Conservation (phyloP, 208 protist species). For the Leishmania aethiopica region DNA sequence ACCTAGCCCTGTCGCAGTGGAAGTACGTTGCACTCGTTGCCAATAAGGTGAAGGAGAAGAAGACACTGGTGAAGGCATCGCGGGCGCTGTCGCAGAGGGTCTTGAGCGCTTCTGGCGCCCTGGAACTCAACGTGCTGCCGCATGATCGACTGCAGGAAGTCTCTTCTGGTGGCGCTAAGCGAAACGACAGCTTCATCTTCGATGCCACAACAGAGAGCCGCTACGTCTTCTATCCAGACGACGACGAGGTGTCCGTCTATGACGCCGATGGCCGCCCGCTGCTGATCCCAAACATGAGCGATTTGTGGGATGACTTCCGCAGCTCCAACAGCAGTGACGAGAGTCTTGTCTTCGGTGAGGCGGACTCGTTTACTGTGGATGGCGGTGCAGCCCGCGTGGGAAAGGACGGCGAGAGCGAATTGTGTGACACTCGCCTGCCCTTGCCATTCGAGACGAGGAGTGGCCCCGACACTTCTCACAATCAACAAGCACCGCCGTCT, state of each 20-base stretch:
- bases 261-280: slow-evolving; percentile 6
- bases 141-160: not conserved
- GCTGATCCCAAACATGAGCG: slow-evolving; percentile 17
- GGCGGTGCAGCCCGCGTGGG: not conserved
- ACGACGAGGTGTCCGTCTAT: slow-evolving; percentile 17
- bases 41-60: slow-evolving; percentile 6
- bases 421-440: not conserved
- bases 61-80: slow-evolving; percentile 1
- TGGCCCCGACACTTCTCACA: not conserved
- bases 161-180: not conserved
- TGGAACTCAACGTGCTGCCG: not conserved
- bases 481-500: not conserved
- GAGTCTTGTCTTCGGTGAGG: not conserved
- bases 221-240: not conserved
- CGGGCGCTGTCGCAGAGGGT: not conserved
- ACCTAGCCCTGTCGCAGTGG: slow-evolving; percentile 16
- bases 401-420: not conserved
- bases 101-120: not conserved
- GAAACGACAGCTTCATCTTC: not conserved
- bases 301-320: slow-evolving; percentile 6
- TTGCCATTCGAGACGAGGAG: not conserved
- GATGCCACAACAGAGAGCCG: not conserved
- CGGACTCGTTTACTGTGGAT: not conserved
- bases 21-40: not conserved
- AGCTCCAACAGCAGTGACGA: not conserved